Conservation (phyloP, 2,329 filamentous ascomycete genomes). For the Colletotrichum zoysiae region DNA sequence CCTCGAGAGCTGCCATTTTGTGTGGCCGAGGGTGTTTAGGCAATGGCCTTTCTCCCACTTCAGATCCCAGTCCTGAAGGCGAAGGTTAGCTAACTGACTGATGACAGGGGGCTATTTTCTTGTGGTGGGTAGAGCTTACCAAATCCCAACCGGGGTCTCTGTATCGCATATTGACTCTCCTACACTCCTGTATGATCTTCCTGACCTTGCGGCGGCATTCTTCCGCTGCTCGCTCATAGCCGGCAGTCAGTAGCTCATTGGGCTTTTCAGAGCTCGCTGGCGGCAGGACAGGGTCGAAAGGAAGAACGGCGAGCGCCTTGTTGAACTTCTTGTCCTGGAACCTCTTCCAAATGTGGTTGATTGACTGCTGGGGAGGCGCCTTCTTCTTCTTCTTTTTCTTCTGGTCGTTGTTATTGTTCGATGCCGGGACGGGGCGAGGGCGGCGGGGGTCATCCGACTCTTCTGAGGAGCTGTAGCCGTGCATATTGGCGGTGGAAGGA, state of each 20-base stretch:
- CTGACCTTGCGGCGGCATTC: conserved; percentile 73
- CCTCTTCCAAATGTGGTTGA: conserved; percentile 75
- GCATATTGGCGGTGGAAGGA: conserved; percentile 47
- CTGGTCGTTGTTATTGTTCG: conserved; percentile 52
- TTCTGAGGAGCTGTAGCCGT: conserved; percentile 64
- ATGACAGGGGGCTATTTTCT: neutral
- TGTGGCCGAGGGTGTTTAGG: conserved; percentile 65
- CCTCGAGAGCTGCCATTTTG: conserved; percentile 64
- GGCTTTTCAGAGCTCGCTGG: conserved; percentile 64
- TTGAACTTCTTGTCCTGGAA: conserved; percentile 71
- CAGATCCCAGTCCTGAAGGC: conserved; percentile 71
- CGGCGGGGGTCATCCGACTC: conserved; percentile 62
- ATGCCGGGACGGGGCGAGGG: conserved; percentile 51
- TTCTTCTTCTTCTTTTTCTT: conserved; percentile 71
- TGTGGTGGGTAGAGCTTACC: conserved; percentile 55
- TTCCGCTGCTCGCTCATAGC: conserved; percentile 73
- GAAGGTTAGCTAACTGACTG: conserved; percentile 12
- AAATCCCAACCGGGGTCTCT: conserved; percentile 73
- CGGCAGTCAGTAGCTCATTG: conserved; percentile 71
- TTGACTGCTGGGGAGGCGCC: conserved; percentile 74
- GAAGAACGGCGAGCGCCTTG: conserved; percentile 74
- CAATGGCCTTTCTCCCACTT: conserved; percentile 72
- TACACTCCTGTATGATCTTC: conserved; percentile 75
- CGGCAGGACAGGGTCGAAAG: conserved; percentile 70
- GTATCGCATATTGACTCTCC: conserved; percentile 83